These are phyloP conservation scores for Metschnikowia baotianmanensis DNA, from an alignment of 805 yeast genomes.

Conservation along the genomic window DNA sequence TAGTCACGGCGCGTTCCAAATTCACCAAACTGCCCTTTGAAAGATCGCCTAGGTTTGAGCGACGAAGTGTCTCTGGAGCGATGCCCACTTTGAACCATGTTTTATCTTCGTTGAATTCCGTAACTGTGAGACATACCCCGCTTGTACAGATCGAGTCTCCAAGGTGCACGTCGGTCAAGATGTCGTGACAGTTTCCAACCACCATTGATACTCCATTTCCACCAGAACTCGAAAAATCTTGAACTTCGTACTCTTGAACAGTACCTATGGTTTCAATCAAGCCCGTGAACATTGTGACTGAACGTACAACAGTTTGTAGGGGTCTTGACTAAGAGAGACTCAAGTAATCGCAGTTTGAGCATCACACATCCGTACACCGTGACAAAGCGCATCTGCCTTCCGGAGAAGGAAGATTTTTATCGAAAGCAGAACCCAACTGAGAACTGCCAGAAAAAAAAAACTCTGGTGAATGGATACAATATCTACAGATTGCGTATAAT, in stretches of 20 bases:
- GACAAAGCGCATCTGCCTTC: no score
- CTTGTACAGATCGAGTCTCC: conserved; percentile 93
- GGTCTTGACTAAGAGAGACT: neutral
- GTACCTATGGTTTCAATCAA: conserved; percentile 83
- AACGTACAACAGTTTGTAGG: neutral
- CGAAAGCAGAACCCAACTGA: no score
- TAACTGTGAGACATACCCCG: conserved; percentile 91
- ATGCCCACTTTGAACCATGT: conserved; percentile 80
- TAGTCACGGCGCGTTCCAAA: conserved; percentile 87
- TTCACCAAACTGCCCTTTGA: conserved; percentile 63
- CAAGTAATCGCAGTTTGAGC: no score
- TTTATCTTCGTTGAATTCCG: conserved; percentile 57
- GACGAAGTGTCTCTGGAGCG: conserved; percentile 85
- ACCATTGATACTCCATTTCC: conserved; percentile 75
- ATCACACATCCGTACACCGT: neutral
- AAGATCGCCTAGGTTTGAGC: conserved; percentile 72
- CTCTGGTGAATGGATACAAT: no score
- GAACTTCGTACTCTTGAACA: conserved; percentile 45
- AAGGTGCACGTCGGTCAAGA: conserved; percentile 77
- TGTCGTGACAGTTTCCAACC: conserved; percentile 56
- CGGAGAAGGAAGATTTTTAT: no score
- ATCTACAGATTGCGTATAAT: neutral
- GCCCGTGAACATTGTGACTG: conserved; percentile 79
- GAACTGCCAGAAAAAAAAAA: no score
- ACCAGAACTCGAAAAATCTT: conserved; percentile 53